These are phyloP conservation scores for Aspergillus oerlinghausenensis DNA, from an alignment of 2,329 filamentous ascomycete species.

Conservation along the genomic window DNA sequence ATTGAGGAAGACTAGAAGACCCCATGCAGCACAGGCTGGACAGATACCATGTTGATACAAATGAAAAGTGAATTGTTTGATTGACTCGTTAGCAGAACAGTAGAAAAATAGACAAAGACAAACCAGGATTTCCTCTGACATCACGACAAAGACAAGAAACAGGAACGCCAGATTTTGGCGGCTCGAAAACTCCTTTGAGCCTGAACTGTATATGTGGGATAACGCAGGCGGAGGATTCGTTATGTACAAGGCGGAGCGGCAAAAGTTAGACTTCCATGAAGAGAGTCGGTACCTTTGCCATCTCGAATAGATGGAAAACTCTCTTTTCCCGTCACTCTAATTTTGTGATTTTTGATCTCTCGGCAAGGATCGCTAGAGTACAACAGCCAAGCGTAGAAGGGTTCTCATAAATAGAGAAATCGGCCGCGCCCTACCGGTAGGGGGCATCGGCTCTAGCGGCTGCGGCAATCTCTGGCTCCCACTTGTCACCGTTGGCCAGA, in stretches of 20 bases:
- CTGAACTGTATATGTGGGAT: slow-evolving; percentile 26
- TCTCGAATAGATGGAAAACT: slow-evolving; percentile 4
- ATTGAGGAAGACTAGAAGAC: not conserved
- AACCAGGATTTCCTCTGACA: slow-evolving; percentile 22
- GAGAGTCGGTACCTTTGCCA: slow-evolving; percentile 9
- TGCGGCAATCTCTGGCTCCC: slow-evolving; percentile 95
- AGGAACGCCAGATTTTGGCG: slow-evolving; percentile 16
- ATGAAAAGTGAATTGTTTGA: slow-evolving; percentile 10
- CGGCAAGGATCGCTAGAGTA: slow-evolving; percentile 3
- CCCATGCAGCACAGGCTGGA: not conserved
- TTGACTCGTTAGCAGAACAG: slow-evolving; percentile 19
- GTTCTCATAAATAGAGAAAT: not conserved
- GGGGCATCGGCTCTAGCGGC: slow-evolving; percentile 88
- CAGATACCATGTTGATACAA: slow-evolving; percentile 1
- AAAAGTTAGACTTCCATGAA: slow-evolving; percentile 2
- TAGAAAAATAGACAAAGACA: slow-evolving; percentile 21
- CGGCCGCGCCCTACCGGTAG: slow-evolving; percentile 60
- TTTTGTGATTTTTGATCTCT: not conserved
- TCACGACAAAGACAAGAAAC: slow-evolving; percentile 24
- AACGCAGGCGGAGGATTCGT: slow-evolving; percentile 12
- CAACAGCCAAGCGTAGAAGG: not conserved
- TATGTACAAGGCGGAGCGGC: slow-evolving; percentile 30
- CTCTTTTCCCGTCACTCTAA: not conserved
- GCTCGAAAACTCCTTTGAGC: slow-evolving; percentile 18
- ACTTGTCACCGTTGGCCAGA: slow-evolving; percentile 85